Conservation (phyloP, 768 basidiomycete genomes). For the Suillus sp. region DNA sequence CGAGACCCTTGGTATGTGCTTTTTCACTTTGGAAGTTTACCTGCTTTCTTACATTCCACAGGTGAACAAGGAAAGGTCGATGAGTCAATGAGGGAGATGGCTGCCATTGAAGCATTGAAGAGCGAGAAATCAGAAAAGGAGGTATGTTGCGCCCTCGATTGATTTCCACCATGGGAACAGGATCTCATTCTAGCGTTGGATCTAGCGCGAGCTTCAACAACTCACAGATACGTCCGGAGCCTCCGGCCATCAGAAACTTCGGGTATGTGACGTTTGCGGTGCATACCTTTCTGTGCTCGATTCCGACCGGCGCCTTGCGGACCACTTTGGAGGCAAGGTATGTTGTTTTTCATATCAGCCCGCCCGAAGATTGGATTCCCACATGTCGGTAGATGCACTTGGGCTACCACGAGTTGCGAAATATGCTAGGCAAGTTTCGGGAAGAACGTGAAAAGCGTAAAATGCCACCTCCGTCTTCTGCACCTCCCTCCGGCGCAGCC, state of each 20-base stretch:
- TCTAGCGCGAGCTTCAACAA: slow-evolving; percentile 88
- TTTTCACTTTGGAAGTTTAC: slow-evolving; percentile 18
- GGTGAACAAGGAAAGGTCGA: slow-evolving; percentile 99
- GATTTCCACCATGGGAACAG: slow-evolving; percentile 14
- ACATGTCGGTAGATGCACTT: slow-evolving; percentile 83
- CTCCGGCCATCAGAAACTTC: slow-evolving; percentile 98
- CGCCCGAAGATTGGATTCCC: slow-evolving; percentile 31
- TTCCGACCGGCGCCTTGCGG: slow-evolving; percentile 96
- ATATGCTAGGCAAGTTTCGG: slow-evolving; percentile 88
- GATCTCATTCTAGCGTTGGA: slow-evolving; percentile 9
- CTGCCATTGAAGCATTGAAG: slow-evolving; percentile 96
- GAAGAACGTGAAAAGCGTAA: slow-evolving; percentile 86
- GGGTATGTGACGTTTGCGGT: slow-evolving; percentile 99
- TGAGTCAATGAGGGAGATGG: slow-evolving; percentile 97
- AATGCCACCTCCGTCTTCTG: slow-evolving; percentile 51
- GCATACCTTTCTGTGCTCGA: slow-evolving; percentile 98
- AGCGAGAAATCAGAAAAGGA: slow-evolving; percentile 96
- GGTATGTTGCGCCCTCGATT: slow-evolving; percentile 41
- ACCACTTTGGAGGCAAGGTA: slow-evolving; percentile 99
- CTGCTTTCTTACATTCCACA: slow-evolving; percentile 30
- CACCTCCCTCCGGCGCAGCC: slow-evolving; percentile 39
- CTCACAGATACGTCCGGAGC: slow-evolving; percentile 98
- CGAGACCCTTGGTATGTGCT: slow-evolving; percentile 75
- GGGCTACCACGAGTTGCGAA: slow-evolving; percentile 97
- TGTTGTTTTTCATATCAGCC: slow-evolving; percentile 33